Conservation (phyloP, 139 green algal species). For the Chlorella sp. region DNA sequence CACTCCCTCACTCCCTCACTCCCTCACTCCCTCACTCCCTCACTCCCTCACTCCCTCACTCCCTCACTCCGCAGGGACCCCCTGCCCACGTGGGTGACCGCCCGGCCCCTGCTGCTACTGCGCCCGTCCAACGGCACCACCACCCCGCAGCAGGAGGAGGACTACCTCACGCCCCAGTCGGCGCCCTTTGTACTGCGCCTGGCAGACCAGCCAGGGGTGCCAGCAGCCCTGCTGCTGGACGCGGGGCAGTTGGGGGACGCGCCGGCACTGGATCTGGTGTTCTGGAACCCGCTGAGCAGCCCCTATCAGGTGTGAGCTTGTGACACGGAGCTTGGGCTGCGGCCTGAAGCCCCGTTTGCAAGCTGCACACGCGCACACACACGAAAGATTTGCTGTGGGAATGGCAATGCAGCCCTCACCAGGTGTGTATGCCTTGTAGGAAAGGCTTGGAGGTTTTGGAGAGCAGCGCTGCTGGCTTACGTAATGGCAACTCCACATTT, state of each 20-base stretch:
- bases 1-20: too few species aligned
- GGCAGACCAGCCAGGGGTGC: not conserved
- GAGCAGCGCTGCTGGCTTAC: too few species aligned
- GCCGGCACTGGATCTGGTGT: not conserved
- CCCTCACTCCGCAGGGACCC: not conserved
- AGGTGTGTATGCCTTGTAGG: too few species aligned
- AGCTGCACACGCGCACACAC: too few species aligned
- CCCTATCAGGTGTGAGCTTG: not conserved
- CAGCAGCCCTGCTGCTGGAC: not conserved
- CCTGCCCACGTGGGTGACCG: not conserved
- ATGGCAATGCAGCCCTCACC: too few species aligned
- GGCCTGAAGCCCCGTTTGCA: too few species aligned
- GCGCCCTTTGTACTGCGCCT: not conserved
- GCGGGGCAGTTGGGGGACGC: not conserved
- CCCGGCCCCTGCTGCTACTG: not conserved
- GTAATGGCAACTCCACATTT: too few species aligned
- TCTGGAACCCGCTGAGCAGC: not conserved
- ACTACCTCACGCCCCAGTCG: not conserved
- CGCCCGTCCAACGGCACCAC: not conserved
- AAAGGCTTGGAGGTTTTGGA: too few species aligned
- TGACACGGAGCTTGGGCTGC: not conserved
- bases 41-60: too few species aligned
- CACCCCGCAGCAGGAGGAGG: too few species aligned
- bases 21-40: too few species aligned
- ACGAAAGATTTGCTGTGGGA: too few species aligned